Percentiles rank a stretch among this genome's conserved stretches.
phyloP scores from a whole-genome alignment of 2,329 filamentous ascomycete species.

The Pestalotiopsis sp. region DNA sequence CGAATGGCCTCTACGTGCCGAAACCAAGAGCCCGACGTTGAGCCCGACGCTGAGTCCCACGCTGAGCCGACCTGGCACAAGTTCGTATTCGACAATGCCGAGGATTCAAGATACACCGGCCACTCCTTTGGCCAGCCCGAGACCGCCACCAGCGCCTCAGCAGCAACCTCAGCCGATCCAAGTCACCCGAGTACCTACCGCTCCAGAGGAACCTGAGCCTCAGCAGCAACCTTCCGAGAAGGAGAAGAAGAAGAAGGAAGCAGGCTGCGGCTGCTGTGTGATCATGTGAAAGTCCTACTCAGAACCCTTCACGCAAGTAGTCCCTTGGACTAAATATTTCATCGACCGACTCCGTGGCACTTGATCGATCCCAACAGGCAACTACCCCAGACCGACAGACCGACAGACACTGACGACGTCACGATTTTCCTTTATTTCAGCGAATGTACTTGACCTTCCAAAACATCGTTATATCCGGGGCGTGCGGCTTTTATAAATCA shows the following conservation, averaged over 20 bases:
- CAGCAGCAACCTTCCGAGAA: slow-evolving; percentile 38
- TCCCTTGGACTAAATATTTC: not conserved
- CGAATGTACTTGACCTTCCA: not conserved
- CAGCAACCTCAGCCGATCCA: slow-evolving; percentile 44
- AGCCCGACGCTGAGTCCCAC: slow-evolving; percentile 37
- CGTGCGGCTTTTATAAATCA: not conserved
- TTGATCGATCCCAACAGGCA: not conserved
- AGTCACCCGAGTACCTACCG: slow-evolving; percentile 46
- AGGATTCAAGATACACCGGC: slow-evolving; percentile 51
- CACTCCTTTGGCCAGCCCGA: slow-evolving; percentile 45
- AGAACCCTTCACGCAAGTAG: not conserved
- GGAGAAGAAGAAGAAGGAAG: slow-evolving; percentile 53
- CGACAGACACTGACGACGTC: slow-evolving; percentile 8
- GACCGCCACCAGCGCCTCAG: slow-evolving; percentile 40
- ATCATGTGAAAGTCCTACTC: slow-evolving; percentile 62
- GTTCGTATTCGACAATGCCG: slow-evolving; percentile 64
- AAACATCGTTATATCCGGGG: not conserved
- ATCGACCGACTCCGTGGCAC: not conserved
- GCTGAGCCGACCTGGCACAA: slow-evolving; percentile 43
- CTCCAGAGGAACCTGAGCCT: slow-evolving; percentile 44
- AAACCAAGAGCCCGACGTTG: slow-evolving; percentile 49
- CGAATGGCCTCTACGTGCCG: slow-evolving; percentile 61
- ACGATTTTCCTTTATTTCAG: slow-evolving; percentile 8
- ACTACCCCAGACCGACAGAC: not conserved
- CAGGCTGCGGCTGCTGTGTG: slow-evolving; percentile 69